A percentile compares a stretch with the other conserved stretches of the same genome.
These are phyloP conservation scores for Cicer chorassanicum DNA, from an alignment of 306 rosid genomes.

Conservation along the genomic window DNA sequence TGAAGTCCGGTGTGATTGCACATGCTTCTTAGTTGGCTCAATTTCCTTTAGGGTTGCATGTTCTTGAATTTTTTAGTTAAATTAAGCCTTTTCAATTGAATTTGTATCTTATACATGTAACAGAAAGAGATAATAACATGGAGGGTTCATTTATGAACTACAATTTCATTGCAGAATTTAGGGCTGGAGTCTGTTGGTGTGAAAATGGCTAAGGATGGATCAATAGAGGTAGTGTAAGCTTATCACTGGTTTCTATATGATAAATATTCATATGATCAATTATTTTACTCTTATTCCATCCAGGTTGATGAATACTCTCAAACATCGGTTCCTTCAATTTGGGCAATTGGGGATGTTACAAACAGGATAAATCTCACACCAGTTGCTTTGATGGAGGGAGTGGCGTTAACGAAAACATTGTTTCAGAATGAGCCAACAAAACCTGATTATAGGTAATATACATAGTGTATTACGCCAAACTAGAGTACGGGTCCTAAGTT, in stretches of 20 bases:
- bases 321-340: slow-evolving; percentile 90
- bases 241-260: slow-evolving; percentile 37
- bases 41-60: slow-evolving; percentile 25
- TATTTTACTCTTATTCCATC: neutral
- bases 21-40: slow-evolving; percentile 25
- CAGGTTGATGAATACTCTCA: slow-evolving; percentile 95
- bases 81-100: slow-evolving; percentile 31
- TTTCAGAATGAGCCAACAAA: slow-evolving; percentile 85
- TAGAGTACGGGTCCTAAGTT: neutral
- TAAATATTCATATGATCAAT: neutral
- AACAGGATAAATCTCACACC: slow-evolving; percentile 94
- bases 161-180: slow-evolving; percentile 69
- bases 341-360: slow-evolving; percentile 99
- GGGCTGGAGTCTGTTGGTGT: slow-evolving; percentile 95
- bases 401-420: slow-evolving; percentile 78
- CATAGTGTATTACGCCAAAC: slow-evolving; percentile 40
- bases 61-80: slow-evolving; percentile 31
- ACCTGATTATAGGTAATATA: slow-evolving; percentile 82
- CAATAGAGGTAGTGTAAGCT: slow-evolving; percentile 75
- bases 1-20: slow-evolving; percentile 23
- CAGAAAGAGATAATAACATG: slow-evolving; percentile 18
- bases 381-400: slow-evolving; percentile 98
- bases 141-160: slow-evolving; percentile 32
- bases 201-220: slow-evolving; percentile 70
- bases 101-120: slow-evolving; percentile 27